Percentiles rank a stretch among this genome's conserved stretches.
Conservation (phyloP, 306 rosid species). For the Ormosia emarginata region DNA sequence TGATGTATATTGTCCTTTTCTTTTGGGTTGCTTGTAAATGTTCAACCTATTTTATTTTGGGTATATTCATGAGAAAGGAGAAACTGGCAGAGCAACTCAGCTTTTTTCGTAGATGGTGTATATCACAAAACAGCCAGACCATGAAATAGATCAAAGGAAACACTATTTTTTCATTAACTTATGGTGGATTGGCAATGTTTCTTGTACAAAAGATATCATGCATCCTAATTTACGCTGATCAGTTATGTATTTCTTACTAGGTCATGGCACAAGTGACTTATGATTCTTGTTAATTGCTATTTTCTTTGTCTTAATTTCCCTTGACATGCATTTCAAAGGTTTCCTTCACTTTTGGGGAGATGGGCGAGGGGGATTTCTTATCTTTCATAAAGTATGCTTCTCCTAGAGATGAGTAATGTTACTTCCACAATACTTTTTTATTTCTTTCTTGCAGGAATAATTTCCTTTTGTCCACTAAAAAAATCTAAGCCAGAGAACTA, state of each 20-base stretch:
- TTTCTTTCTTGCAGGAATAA: neutral
- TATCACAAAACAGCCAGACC: neutral
- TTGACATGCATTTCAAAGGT: neutral
- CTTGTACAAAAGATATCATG: neutral
- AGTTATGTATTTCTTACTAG: neutral
- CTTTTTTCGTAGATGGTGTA: neutral
- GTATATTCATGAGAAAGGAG: neutral
- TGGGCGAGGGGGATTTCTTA: too few relatives aligned
- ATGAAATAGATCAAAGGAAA: neutral
- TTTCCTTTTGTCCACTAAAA: neutral
- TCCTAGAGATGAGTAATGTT: too few relatives aligned
- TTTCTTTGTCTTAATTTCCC: neutral
- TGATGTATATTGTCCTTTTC: neutral
- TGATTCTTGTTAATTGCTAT: neutral
- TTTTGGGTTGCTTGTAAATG: slow-evolving; percentile 5
- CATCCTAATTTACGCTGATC: neutral
- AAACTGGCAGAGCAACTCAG: neutral
- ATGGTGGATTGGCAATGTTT: neutral
- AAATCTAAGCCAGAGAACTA: neutral
- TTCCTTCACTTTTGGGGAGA: neutral
- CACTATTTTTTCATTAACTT: neutral
- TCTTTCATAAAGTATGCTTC: too few relatives aligned
- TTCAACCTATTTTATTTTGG: neutral
- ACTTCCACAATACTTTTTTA: too few relatives aligned
- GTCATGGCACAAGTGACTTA: neutral